Conservation (phyloP, 2,329 filamentous ascomycete genomes). For the Cytospora piceae region DNA sequence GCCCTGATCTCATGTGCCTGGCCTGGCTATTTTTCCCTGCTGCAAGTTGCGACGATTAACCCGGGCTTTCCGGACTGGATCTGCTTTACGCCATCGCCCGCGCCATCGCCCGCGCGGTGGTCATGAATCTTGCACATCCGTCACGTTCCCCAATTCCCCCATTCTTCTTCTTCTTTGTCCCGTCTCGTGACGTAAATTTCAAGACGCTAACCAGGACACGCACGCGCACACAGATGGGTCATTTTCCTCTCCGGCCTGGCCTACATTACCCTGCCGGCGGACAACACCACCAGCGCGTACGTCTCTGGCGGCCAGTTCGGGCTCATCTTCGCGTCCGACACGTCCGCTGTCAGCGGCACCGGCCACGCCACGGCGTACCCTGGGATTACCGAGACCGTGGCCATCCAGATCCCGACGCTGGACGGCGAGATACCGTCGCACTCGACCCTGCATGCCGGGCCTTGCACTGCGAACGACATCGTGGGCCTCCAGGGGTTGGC, state of each 20-base stretch:
- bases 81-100: too few relatives aligned
- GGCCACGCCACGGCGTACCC: constrained; percentile 49
- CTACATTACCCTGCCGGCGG: constrained; percentile 46
- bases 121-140: background rate
- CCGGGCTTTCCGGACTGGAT: too few relatives aligned
- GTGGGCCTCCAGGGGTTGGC: constrained; percentile 4
- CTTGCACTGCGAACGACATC: constrained; percentile 38
- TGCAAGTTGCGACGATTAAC: too few relatives aligned
- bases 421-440: constrained; percentile 43
- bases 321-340: constrained; percentile 49
- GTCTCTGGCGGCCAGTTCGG: constrained; percentile 45
- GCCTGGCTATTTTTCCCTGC: background rate
- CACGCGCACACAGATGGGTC: constrained; percentile 37
- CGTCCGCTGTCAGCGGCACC: constrained; percentile 41
- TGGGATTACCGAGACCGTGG: constrained; percentile 42
- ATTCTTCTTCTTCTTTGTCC: background rate
- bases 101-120: background rate
- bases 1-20: too few relatives aligned
- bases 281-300: constrained; percentile 39
- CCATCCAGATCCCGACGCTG: constrained; percentile 43
- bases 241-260: constrained; percentile 45
- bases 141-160: too few relatives aligned
- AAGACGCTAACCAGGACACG: constrained; percentile 5
- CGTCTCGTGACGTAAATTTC: background rate
- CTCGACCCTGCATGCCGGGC: constrained; percentile 44